Evolutionary conservation across 2,329 filamentous ascomycete species (phyloP).

Genomic region (Incumbomyces delicatus): DNA sequence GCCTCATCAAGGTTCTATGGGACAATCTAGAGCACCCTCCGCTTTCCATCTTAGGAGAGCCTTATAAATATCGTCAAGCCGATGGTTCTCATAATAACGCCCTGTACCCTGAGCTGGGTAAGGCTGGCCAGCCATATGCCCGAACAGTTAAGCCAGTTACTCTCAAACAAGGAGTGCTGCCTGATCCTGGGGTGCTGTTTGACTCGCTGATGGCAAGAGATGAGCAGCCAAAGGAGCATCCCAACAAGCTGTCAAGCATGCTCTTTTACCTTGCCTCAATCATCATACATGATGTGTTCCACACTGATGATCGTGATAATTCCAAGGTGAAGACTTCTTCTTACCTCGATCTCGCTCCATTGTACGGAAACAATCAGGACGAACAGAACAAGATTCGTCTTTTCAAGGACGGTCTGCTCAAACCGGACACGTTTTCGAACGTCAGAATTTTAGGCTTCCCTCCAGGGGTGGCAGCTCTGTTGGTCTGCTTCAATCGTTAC

Average conservation of each 20-base stretch:
- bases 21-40: constrained; percentile 27
- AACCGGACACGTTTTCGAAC: constrained; percentile 58
- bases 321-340: constrained; percentile 57
- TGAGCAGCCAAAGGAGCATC: constrained; percentile 42
- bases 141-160: constrained; percentile 47
- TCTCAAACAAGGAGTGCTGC: constrained; percentile 47
- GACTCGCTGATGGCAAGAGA: constrained; percentile 56
- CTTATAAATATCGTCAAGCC: constrained; percentile 25
- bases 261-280: constrained; percentile 63
- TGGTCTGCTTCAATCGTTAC: constrained; percentile 56
- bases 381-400: constrained; percentile 53
- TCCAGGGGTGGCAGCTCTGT: constrained; percentile 50
- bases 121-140: constrained; percentile 54
- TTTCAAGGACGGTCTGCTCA: constrained; percentile 51
- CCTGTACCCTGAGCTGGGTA: constrained; percentile 50
- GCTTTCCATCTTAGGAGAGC: constrained; percentile 25
- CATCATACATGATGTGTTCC: constrained; percentile 49
- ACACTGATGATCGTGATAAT: constrained; percentile 52
- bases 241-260: constrained; percentile 58
- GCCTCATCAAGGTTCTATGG: constrained; percentile 25
- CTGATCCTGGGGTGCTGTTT: constrained; percentile 55
- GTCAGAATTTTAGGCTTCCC: constrained; percentile 53
- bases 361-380: constrained; percentile 54
- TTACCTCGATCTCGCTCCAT: constrained; percentile 58
- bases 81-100: constrained; percentile 39